phyloP scores from a whole-genome alignment of 345 rosid genomes.

The Dimocarpus longan region DNA sequence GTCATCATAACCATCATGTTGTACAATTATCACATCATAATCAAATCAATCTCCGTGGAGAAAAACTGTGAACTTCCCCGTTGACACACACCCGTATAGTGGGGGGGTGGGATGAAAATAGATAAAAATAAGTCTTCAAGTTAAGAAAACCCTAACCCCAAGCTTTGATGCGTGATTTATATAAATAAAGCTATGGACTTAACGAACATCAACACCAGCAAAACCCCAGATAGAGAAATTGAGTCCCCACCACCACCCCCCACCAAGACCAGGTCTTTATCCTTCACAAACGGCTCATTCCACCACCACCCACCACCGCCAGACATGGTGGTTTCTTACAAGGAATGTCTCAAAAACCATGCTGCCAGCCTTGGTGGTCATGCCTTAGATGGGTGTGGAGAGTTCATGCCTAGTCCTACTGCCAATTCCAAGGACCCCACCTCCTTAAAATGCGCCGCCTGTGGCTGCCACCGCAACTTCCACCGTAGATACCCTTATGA shows the following conservation, averaged over 20 bases:
- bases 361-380: slow-evolving; percentile 75
- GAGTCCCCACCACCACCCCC: slow-evolving; percentile 21
- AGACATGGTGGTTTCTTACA: slow-evolving; percentile 56
- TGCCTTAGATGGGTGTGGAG: slow-evolving; percentile 87
- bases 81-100: background rate
- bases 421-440: slow-evolving; percentile 44
- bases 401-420: slow-evolving; percentile 61
- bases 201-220: slow-evolving; percentile 13
- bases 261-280: slow-evolving; percentile 9
- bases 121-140: background rate
- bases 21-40: slow-evolving; percentile 14
- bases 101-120: background rate
- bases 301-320: slow-evolving; percentile 9
- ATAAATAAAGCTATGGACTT: slow-evolving; percentile 25
- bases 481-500: slow-evolving; percentile 64
- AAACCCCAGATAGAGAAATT: slow-evolving; percentile 13
- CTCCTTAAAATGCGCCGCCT: slow-evolving; percentile 74
- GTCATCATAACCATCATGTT: background rate
- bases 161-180: background rate
- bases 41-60: background rate
- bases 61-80: background rate
- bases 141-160: slow-evolving; percentile 6
- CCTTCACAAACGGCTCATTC: slow-evolving; percentile 14
- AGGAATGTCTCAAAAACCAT: slow-evolving; percentile 81
- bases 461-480: slow-evolving; percentile 95